These are phyloP conservation scores for Amanita subjunquillea DNA, from an alignment of 768 basidiomycete species.

Conservation along the genomic window DNA sequence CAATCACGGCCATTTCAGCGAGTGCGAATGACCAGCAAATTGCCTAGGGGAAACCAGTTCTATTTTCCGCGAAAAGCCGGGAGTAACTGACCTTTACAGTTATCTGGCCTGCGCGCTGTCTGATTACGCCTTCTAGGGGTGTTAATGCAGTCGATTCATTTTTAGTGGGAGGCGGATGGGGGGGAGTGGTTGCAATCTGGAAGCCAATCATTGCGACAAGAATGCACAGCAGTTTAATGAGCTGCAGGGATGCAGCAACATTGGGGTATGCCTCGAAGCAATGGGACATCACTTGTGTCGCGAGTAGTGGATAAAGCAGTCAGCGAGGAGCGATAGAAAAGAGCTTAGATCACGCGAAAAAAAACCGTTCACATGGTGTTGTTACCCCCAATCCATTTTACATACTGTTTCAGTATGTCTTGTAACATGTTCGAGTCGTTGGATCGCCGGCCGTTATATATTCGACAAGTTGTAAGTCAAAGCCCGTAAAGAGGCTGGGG, in stretches of 20 bases:
- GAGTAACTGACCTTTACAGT: conserved; percentile 24
- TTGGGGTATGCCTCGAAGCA: background rate
- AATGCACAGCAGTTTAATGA: conserved; percentile 32
- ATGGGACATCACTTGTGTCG: background rate
- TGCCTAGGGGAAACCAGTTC: background rate
- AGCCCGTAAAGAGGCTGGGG: background rate
- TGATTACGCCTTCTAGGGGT: conserved; percentile 25
- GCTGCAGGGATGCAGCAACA: background rate
- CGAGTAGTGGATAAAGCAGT: too few relatives aligned
- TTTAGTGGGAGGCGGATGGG: conserved; percentile 25
- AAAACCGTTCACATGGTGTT: too few relatives aligned
- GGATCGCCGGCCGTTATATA: too few relatives aligned
- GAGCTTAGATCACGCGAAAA: too few relatives aligned
- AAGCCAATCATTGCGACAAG: conserved; percentile 31
- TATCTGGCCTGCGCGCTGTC: conserved; percentile 21
- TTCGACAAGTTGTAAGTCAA: background rate
- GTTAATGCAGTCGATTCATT: conserved; percentile 24
- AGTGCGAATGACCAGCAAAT: conserved; percentile 5
- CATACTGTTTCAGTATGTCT: too few relatives aligned
- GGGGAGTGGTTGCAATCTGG: conserved; percentile 36
- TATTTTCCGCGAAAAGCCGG: background rate
- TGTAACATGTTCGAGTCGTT: too few relatives aligned
- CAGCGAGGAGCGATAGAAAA: too few relatives aligned
- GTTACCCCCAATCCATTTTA: too few relatives aligned
- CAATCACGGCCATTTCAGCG: conserved; percentile 3